These are phyloP conservation scores for Boletus sp. DNA, from an alignment of 1,284 basidiomycete species.

Conservation along the genomic window DNA sequence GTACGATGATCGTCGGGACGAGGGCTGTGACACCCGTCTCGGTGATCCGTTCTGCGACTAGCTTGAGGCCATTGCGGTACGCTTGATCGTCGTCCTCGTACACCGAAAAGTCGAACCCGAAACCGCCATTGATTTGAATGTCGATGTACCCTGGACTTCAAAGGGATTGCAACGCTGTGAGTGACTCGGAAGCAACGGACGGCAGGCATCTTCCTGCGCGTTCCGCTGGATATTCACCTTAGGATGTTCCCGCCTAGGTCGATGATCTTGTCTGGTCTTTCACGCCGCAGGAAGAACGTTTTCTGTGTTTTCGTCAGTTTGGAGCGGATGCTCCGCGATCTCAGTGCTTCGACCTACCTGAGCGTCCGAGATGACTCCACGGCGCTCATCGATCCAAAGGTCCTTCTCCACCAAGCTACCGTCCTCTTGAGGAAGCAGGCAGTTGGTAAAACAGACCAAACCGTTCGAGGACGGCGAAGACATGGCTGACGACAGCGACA, in stretches of 20 bases:
- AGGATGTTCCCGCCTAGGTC: constrained; percentile 72
- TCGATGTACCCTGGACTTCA: constrained; percentile 73
- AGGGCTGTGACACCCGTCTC: constrained; percentile 89
- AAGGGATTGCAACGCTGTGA: constrained; percentile 9
- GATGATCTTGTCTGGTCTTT: constrained; percentile 59
- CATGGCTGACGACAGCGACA: constrained; percentile 19
- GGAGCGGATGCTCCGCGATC: not conserved
- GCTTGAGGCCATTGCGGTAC: constrained; percentile 67
- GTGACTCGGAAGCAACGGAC: not conserved
- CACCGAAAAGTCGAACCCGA: constrained; percentile 86
- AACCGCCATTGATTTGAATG: constrained; percentile 84
- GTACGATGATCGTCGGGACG: constrained; percentile 75
- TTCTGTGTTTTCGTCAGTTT: constrained; percentile 14
- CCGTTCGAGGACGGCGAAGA: constrained; percentile 49
- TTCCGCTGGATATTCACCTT: constrained; percentile 40
- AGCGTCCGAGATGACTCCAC: constrained; percentile 67
- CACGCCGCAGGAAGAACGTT: constrained; percentile 61
- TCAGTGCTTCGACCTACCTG: constrained; percentile 44
- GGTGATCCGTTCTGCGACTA: constrained; percentile 70
- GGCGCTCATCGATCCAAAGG: constrained; percentile 71
- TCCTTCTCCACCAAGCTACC: constrained; percentile 66
- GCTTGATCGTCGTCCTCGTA: constrained; percentile 64
- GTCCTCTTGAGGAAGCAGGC: constrained; percentile 71
- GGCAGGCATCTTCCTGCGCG: no score
- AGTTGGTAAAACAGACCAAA: constrained; percentile 82